Conservation (phyloP, 2,329 filamentous ascomycete species). For the Neoscytalidium dimidiatum region DNA sequence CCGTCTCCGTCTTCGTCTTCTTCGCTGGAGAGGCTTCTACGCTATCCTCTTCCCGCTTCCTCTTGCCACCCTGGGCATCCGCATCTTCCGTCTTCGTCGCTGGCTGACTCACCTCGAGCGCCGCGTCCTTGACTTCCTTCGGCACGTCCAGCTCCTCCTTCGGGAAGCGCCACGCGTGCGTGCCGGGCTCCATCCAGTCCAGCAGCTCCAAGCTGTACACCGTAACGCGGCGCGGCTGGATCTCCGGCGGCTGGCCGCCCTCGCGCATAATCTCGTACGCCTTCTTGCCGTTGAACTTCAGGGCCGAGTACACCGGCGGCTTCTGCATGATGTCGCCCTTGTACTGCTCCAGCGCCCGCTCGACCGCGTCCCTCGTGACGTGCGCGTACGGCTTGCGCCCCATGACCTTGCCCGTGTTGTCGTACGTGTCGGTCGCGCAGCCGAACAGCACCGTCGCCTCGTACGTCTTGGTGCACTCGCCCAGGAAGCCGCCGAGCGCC, state of each 20-base stretch:
- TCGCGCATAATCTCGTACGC: slow-evolving; percentile 95
- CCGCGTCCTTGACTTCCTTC: slow-evolving; percentile 23
- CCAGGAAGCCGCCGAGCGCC: slow-evolving; percentile 71
- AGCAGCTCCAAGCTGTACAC: slow-evolving; percentile 76
- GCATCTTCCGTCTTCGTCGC: not conserved
- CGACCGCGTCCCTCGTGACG: slow-evolving; percentile 75
- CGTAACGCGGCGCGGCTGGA: slow-evolving; percentile 77
- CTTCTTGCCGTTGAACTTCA: slow-evolving; percentile 91
- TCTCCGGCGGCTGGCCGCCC: slow-evolving; percentile 84
- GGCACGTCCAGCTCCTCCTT: slow-evolving; percentile 69
- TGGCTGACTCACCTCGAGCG: not conserved
- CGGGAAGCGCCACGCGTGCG: slow-evolving; percentile 79
- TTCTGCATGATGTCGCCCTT: slow-evolving; percentile 84
- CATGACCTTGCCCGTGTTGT: slow-evolving; percentile 80
- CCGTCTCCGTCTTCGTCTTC: slow-evolving; percentile 41
- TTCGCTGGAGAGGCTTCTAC: not conserved
- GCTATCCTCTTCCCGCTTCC: slow-evolving; percentile 31
- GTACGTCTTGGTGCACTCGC: slow-evolving; percentile 85
- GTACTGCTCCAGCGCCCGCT: slow-evolving; percentile 74
- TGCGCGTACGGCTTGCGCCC: slow-evolving; percentile 74
- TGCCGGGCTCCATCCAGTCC: slow-evolving; percentile 81
- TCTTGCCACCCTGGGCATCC: slow-evolving; percentile 26
- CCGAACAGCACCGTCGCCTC: slow-evolving; percentile 89
- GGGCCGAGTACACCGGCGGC: slow-evolving; percentile 87
- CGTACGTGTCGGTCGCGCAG: slow-evolving; percentile 89